These are phyloP conservation scores for Didymella lethalis DNA, from an alignment of 2,329 filamentous ascomycete genomes.

Conservation along the genomic window DNA sequence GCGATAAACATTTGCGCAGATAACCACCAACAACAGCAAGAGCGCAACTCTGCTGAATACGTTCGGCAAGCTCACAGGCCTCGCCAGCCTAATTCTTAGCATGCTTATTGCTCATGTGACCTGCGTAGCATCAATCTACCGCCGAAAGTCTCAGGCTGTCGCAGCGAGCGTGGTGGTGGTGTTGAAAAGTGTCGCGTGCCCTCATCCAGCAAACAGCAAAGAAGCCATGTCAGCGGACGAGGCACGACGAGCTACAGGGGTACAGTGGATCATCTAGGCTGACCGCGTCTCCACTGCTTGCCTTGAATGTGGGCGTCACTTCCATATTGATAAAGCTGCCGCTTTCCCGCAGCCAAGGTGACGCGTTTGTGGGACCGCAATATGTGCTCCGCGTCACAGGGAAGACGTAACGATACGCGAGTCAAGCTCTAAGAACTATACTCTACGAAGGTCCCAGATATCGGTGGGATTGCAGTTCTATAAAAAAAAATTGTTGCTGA, in stretches of 20 bases:
- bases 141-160: neutral
- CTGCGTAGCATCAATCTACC: neutral
- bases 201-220: constrained; percentile 5
- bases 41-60: constrained; percentile 16
- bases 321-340: constrained; percentile 15
- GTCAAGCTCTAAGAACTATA: neutral
- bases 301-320: constrained; percentile 14
- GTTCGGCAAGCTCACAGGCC: constrained; percentile 14
- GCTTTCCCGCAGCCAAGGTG: constrained; percentile 16
- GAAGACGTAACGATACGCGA: constrained; percentile 3
- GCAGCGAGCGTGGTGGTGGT: neutral
- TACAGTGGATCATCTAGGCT: constrained; percentile 9
- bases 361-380: constrained; percentile 21
- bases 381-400: constrained; percentile 10
- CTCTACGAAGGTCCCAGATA: neutral
- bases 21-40: constrained; percentile 21
- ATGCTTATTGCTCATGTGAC: constrained; percentile 18
- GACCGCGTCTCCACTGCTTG: constrained; percentile 18
- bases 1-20: constrained; percentile 26
- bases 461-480: neutral
- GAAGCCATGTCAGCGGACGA: constrained; percentile 14
- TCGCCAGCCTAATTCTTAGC: constrained; percentile 20
- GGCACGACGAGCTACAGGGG: constrained; percentile 17
- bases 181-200: constrained; percentile 13
- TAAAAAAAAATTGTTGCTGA: neutral